Evolutionary conservation across 2,329 filamentous ascomycete genomes (phyloP), one percentile per base, ranked within the genome.

Genomic region (Pestalotiopsis sp.): DNA sequence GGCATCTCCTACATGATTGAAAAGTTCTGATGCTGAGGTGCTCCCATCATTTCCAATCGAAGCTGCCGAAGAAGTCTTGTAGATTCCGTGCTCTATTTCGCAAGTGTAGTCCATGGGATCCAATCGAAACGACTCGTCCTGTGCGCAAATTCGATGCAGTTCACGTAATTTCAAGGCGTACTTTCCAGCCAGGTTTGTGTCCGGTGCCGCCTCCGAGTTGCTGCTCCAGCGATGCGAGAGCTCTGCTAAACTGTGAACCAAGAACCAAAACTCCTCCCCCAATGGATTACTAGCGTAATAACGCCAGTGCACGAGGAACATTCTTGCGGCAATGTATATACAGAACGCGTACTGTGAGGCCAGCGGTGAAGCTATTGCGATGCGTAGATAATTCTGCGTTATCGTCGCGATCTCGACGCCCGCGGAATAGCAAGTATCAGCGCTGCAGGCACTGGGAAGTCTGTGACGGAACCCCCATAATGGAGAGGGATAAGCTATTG

Each of bases 381-480:
- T 76, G 23, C 80, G 76, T 1, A 86, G 75, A 67, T 84, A 86
- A 66, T 85, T 84, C 7, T 78, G 75, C 0, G 79, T 79, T 25
- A 86, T 86, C 0, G 78, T 80, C 0, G 83, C 77, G 0, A 80
- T 85, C 66, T 86, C 84, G 0, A 80, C 72, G 0, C 83, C 83
- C 0, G 84, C 84, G 0, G 77, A 71, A 49, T 83, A 78, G 67
- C 84, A 86, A 0, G 84, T 85, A 66, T 86, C 84, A 1, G 82
- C 82, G 57, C 82, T 85, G 64, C 79, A 83, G 3, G 76, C 72
- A 63, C 79, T 84, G 0, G 84, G 83, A 3, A 85, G 70, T 67
- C 77, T 76, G 2, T 78, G 74, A 67, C 75, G 68, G 74, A 67
- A 63, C 41, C 69, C 72, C 77, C 76, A 77, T 1, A 77, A 71